These are phyloP conservation scores for Talaromyces islandicus DNA, from an alignment of 2,329 filamentous ascomycete genomes.

Conservation along the genomic window DNA sequence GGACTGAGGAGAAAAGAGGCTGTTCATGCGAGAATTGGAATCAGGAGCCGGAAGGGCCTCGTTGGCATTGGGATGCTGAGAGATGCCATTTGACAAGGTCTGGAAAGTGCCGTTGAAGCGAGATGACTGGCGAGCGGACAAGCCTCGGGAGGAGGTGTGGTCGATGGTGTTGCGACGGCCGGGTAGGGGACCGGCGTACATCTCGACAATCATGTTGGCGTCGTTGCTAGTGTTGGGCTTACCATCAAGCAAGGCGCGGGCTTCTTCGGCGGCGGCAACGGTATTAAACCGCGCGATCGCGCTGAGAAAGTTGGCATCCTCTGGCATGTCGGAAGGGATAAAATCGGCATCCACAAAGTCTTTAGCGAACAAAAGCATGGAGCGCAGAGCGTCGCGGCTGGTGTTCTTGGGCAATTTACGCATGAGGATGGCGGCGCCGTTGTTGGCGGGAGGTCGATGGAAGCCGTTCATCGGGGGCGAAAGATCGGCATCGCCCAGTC, in stretches of 20 bases:
- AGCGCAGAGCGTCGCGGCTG: conserved; percentile 52
- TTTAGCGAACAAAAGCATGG: conserved; percentile 61
- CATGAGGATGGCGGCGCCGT: conserved; percentile 46
- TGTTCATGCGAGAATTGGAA: conserved; percentile 45
- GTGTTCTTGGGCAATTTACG: conserved; percentile 56
- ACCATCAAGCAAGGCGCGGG: conserved; percentile 53
- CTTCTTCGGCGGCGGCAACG: conserved; percentile 53
- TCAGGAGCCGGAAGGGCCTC: conserved; percentile 50
- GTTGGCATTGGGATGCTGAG: conserved; percentile 43
- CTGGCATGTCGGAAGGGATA: conserved; percentile 47
- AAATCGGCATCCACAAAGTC: conserved; percentile 57
- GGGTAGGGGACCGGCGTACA: conserved; percentile 41
- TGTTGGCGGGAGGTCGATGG: conserved; percentile 17
- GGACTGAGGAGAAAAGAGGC: conserved; percentile 57
- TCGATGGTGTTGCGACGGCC: conserved; percentile 50
- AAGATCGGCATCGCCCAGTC: conserved; percentile 28
- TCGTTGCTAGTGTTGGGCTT: conserved; percentile 58
- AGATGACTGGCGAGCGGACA: conserved; percentile 47
- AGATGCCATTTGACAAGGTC: conserved; percentile 39
- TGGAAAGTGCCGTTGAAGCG: conserved; percentile 59
- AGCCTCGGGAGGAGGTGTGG: conserved; percentile 32
- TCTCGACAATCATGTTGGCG: conserved; percentile 51
- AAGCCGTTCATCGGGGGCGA: conserved; percentile 31
- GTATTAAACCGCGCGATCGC: conserved; percentile 56
- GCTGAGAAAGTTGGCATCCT: conserved; percentile 52